Evolutionary conservation across 2,329 filamentous ascomycete species (phyloP), one percentile per base, ranked within the genome.

Genomic region (Sporothrix pallida): DNA sequence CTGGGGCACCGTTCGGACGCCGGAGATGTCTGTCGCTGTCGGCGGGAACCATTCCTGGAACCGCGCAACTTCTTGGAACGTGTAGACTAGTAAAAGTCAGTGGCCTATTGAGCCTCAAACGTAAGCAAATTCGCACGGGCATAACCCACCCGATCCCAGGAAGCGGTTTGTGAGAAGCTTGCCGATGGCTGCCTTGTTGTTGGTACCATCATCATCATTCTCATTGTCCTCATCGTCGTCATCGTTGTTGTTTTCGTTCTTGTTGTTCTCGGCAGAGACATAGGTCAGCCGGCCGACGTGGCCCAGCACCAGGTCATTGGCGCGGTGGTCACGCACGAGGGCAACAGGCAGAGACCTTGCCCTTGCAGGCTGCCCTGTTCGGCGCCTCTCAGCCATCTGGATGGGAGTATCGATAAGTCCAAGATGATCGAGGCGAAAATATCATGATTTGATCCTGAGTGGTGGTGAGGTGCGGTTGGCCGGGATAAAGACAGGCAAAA

Each of bases 221-320:
- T 12, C 9, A 0, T 17, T 20, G 5, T 52, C 6, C 6, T 68
- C 44, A 2, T 72, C 44, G 15, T 62, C 31, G 1, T 80, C 60
- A 65, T 83, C 78, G 75, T 70, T 74, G 12, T 76, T 68, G 4
- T 80, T 37, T 37, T 62, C 31, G 1, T 80, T 58, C 67, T 83
- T 78, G 75, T 70, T 74, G 12, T 76, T 68, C 3, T 80, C 78
- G 13, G 78, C 76, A 71, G 77, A 75, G 73, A 81, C 77, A 76
- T 89, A 90, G 7, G 81, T 80, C 58, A 85, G 79, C 73, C 83
- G 81, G 74, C 87, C 88, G 74, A 86, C 82, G 77, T 88, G 86
- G 80, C 88, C 88, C 77, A 85, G 86, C 72, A 84, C 82, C 70
- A 88, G 82, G 81, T 86, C 83, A 77, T 81, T 83, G 52, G 82